These are phyloP conservation scores for Prunus persica DNA, from an alignment of 306 rosid species.

Conservation along the genomic window DNA sequence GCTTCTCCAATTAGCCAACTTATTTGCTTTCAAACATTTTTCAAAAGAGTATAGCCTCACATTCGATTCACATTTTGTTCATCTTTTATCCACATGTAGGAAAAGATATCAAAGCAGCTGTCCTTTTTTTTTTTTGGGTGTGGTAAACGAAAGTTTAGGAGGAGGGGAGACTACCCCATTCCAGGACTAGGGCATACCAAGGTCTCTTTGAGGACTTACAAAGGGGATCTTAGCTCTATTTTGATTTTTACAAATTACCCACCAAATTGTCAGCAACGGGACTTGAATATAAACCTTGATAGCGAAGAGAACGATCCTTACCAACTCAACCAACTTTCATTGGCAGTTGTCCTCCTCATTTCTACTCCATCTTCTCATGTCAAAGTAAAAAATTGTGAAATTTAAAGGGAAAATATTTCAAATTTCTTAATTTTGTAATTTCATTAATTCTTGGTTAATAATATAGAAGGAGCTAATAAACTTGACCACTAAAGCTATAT, in stretches of 20 bases:
- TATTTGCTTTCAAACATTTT: slow-evolving; percentile 9
- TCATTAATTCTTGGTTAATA: not conserved
- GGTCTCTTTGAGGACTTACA: too few species aligned
- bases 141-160: too few species aligned
- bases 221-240: too few species aligned
- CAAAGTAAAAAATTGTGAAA: not conserved
- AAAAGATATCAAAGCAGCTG: not conserved
- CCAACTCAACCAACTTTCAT: too few species aligned
- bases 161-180: too few species aligned
- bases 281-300: too few species aligned
- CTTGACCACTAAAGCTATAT: not conserved
- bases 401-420: not conserved
- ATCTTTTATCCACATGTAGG: slow-evolving; percentile 20
- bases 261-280: too few species aligned
- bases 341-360: slow-evolving; percentile 11
- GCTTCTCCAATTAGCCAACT: slow-evolving; percentile 16
- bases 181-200: fast-evolving
- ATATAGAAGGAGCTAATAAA: not conserved
- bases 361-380: not conserved
- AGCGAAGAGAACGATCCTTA: too few species aligned
- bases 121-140: not conserved
- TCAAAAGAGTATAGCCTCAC: slow-evolving; percentile 23
- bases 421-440: not conserved
- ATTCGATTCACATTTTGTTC: not conserved
- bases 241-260: too few species aligned